A percentile compares a stretch with the other conserved stretches of the same genome.
Evolutionary conservation across 2,329 filamentous ascomycete species (phyloP).

Genomic region (Purpureocillium takamizusanense): DNA sequence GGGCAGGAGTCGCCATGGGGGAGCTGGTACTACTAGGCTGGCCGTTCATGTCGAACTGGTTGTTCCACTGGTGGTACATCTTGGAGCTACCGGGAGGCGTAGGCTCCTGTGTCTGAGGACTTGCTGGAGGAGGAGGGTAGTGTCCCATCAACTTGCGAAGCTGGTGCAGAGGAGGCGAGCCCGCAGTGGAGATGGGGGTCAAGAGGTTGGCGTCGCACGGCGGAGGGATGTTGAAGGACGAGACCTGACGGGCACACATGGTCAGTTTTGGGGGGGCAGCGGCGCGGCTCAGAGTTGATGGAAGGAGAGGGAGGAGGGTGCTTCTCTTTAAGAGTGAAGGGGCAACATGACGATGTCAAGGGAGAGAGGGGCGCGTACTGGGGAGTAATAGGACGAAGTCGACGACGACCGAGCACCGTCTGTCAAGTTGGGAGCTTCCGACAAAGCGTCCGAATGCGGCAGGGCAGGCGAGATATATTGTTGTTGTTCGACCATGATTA

Average conservation of each 20-base stretch:
- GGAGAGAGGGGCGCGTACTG: constrained; percentile 14
- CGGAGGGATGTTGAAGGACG: constrained; percentile 22
- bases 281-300: background rate
- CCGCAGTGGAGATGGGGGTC: constrained; percentile 41
- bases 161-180: constrained; percentile 38
- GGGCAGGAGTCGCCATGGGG: constrained; percentile 32
- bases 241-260: constrained; percentile 10
- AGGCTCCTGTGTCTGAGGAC: constrained; percentile 31
- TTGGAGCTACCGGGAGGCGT: constrained; percentile 38
- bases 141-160: constrained; percentile 29
- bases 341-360: background rate
- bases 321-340: background rate
- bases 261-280: background rate
- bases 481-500: constrained; percentile 27
- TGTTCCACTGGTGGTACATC: constrained; percentile 32
- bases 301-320: background rate
- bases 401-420: constrained; percentile 15
- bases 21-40: constrained; percentile 33
- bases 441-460: constrained; percentile 20
- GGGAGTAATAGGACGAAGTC: constrained; percentile 19
- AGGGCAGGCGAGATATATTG: constrained; percentile 23
- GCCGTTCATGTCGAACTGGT: constrained; percentile 31
- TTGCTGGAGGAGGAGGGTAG: constrained; percentile 28
- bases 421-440: constrained; percentile 17
- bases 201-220: constrained; percentile 35